Conservation (phyloP, 2,329 filamentous ascomycete genomes). For the Cytospora schulzeri region DNA sequence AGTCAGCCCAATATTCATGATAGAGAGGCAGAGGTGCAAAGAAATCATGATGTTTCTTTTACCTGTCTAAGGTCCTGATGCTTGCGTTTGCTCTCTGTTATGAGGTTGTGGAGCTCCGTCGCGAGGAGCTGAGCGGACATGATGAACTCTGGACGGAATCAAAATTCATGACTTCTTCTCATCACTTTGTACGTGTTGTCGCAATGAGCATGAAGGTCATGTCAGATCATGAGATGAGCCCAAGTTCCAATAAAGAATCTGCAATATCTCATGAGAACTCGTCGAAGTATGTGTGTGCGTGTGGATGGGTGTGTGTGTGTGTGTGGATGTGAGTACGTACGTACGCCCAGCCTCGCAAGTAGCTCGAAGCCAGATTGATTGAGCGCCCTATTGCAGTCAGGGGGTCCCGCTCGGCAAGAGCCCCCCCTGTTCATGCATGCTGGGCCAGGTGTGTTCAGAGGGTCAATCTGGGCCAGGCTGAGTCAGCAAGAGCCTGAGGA, state of each 20-base stretch:
- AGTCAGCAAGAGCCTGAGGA: neutral
- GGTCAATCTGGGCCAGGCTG: neutral
- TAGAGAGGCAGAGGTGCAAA: constrained; percentile 32
- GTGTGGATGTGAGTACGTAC: neutral
- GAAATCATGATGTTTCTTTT: constrained; percentile 27
- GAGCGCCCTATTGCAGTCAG: neutral
- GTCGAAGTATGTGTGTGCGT: neutral
- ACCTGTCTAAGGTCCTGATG: constrained; percentile 86
- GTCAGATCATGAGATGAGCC: neutral
- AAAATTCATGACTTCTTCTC: constrained; percentile 18
- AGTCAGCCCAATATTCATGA: neutral
- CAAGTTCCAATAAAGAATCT: neutral
- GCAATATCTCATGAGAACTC: neutral
- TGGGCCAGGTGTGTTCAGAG: too few relatives aligned
- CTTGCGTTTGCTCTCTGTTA: constrained; percentile 95
- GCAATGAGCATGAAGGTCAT: neutral
- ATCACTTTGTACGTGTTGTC: neutral
- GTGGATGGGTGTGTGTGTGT: too few relatives aligned
- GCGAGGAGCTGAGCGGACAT: constrained; percentile 93
- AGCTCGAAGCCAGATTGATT: neutral
- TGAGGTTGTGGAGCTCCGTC: constrained; percentile 84
- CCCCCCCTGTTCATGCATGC: neutral
- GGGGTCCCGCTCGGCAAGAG: neutral
- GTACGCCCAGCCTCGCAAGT: neutral
- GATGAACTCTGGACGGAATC: constrained; percentile 38